These are phyloP conservation scores for Plasmodium sp. DNA, from an alignment of 169 alveolate genomes.

Conservation along the genomic window DNA sequence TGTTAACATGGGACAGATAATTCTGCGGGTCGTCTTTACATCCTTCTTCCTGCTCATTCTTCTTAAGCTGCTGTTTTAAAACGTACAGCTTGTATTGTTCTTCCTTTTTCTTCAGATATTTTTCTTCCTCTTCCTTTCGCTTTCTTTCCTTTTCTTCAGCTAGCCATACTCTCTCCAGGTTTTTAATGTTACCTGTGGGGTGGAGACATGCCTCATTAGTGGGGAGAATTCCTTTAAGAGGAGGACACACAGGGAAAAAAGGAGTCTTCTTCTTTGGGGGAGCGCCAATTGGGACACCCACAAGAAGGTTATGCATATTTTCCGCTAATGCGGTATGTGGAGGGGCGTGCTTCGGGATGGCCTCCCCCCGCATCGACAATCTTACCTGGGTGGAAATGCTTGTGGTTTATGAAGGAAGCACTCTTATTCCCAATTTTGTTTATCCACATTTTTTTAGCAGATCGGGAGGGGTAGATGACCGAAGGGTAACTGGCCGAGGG, in stretches of 20 bases:
- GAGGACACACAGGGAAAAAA: background rate
- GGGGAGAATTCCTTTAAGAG: background rate
- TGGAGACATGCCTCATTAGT: background rate
- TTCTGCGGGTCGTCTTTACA: constrained; percentile 17
- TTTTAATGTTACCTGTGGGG: constrained; percentile 90
- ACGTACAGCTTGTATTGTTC: constrained; percentile 95
- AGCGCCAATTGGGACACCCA: background rate
- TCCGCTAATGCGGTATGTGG: background rate
- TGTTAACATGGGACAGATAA: constrained; percentile 42
- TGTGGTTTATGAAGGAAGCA: constrained; percentile 93
- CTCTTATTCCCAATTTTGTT: constrained; percentile 93
- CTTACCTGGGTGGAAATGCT: constrained; percentile 95
- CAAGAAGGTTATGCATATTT: background rate
- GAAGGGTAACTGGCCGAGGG: background rate
- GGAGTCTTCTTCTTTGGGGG: background rate
- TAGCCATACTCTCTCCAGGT: constrained; percentile 96
- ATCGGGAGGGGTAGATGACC: background rate
- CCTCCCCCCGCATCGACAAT: background rate
- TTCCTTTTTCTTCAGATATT: constrained; percentile 93
- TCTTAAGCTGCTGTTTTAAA: constrained; percentile 88
- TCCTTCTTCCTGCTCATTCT: constrained; percentile 78
- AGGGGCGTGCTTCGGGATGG: background rate
- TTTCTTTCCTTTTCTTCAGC: constrained; percentile 96
- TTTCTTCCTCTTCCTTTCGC: constrained; percentile 91
- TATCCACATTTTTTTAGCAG: constrained; percentile 87